Evolutionary conservation across 2,329 filamentous ascomycete genomes (phyloP).

Genomic region (Monosporascus sp.): DNA sequence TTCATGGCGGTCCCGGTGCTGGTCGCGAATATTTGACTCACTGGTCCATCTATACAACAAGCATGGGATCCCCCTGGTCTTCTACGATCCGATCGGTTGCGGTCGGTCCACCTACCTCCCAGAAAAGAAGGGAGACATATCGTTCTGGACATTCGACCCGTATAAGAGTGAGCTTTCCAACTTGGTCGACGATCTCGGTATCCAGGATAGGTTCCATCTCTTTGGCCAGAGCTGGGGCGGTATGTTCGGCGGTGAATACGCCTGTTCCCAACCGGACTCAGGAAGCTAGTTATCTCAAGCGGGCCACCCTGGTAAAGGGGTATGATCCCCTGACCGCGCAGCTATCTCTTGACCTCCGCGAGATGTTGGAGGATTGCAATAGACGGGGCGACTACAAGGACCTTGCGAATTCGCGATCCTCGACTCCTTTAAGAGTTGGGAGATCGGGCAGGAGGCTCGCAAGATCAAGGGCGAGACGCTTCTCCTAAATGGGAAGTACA

Average conservation of each 20-base stretch:
- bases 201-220: neutral
- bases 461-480: neutral
- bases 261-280: neutral
- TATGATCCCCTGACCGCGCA: neutral
- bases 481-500: neutral
- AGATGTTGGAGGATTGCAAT: neutral
- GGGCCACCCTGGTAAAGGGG: neutral
- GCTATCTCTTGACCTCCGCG: neutral
- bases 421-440: neutral
- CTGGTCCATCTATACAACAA: neutral
- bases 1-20: neutral
- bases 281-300: neutral
- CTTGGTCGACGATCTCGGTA: neutral
- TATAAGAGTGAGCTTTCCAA: neutral
- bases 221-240: neutral
- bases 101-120: neutral
- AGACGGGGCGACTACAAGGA: neutral
- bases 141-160: neutral
- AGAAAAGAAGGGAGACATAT: neutral
- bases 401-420: neutral
- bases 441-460: neutral
- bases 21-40: neutral
- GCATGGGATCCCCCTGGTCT: neutral
- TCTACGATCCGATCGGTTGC: neutral
- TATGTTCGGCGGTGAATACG: neutral